phyloP scores from a whole-genome alignment of 768 basidiomycete species.

The Thelephora ganbajun region DNA sequence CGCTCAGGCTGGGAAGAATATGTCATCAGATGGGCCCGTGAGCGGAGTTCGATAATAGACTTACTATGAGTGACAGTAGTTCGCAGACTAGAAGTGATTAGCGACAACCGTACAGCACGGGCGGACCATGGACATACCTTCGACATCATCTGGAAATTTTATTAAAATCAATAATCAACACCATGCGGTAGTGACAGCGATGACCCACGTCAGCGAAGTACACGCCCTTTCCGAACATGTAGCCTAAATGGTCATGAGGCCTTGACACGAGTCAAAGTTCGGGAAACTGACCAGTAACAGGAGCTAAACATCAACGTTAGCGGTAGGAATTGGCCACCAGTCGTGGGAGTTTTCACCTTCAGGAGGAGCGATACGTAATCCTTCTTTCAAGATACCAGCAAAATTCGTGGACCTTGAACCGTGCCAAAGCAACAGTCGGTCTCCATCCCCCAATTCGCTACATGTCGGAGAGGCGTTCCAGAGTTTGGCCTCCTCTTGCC shows the following conservation, averaged over 20 bases:
- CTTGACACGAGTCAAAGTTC: not conserved
- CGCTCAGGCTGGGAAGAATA: slow-evolving; percentile 26
- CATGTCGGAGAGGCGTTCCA: slow-evolving; percentile 32
- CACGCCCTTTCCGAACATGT: slow-evolving; percentile 58
- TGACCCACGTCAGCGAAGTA: slow-evolving; percentile 46
- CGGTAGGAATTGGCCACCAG: not conserved
- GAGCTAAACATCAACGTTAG: slow-evolving; percentile 19
- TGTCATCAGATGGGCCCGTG: not conserved
- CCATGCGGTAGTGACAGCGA: not conserved
- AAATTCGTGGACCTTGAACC: slow-evolving; percentile 52
- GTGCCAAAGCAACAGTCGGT: slow-evolving; percentile 48
- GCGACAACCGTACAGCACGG: not conserved
- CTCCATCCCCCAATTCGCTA: slow-evolving; percentile 28
- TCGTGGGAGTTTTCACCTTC: slow-evolving; percentile 28
- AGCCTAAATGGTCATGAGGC: slow-evolving; percentile 14
- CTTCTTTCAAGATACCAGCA: slow-evolving; percentile 48
- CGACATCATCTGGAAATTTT: slow-evolving; percentile 42
- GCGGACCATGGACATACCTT: slow-evolving; percentile 24
- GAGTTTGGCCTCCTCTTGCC: slow-evolving; percentile 21
- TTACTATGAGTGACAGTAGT: slow-evolving; percentile 38
- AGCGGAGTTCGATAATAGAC: slow-evolving; percentile 7
- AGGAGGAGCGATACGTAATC: slow-evolving; percentile 49
- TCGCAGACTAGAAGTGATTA: slow-evolving; percentile 28
- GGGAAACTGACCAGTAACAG: slow-evolving; percentile 26
- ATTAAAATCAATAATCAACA: not conserved